Evolutionary conservation across 2,329 filamentous ascomycete genomes (phyloP), one percentile per base, ranked within the genome.

Genomic region (Polychaeton citri): DNA sequence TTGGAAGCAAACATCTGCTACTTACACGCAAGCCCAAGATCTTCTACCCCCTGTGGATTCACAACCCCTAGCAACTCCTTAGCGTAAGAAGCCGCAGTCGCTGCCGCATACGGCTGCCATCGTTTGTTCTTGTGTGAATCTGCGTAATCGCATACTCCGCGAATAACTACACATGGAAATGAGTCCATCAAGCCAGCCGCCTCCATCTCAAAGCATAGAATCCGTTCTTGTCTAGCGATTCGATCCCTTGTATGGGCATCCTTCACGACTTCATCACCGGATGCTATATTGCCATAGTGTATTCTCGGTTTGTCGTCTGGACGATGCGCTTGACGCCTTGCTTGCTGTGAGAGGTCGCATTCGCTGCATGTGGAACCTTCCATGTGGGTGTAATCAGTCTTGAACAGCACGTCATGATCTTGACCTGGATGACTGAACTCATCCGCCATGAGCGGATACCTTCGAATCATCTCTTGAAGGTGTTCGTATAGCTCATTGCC

Each of bases 151-250:
- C 38, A 51, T 10, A 50, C 43, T 3, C 48, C 47, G 1, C 47
- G 38, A 13, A 51, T 43, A 9, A 51, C 42, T 3, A 51, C 19
- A 43, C 38, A 56, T 4, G 40, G 39, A 28, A 42, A 43, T 6
- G 20, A 4, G 4, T 24, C 32, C 32, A 48, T 48, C 15, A 49
- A 18, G 4, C 43, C 46, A 6, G 48, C 48, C 6, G 48, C 45
- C 16, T 50, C 46, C 46, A 47, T 49, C 38, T 52, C 48, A 32
- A 51, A 48, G 33, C 48, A 48, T 1, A 52, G 16, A 5, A 43
- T 35, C 4, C 33, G 38, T 12, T 35, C 20, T 18, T 38, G 15
- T 6, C 28, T 17, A 1, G 31, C 36, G 12, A 48, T 20, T 5
- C 36, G 15, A 37, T 48, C 44, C 16, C 47, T 16, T 12, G 18